Conservation (phyloP, 208 protist genomes). For the Leishmania gerbilli region DNA sequence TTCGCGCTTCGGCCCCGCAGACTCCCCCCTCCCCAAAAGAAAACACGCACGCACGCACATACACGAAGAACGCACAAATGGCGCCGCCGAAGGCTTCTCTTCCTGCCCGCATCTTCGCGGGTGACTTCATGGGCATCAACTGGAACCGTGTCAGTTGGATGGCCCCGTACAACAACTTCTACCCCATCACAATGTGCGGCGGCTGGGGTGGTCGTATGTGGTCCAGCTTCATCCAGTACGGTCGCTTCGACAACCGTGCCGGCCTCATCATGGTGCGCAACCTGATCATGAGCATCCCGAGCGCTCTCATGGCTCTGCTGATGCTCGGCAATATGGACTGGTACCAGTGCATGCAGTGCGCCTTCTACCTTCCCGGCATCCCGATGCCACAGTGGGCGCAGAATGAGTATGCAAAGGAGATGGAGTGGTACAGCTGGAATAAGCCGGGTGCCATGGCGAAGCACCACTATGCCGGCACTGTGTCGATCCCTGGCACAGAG, state of each 20-base stretch:
- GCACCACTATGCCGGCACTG: constrained; percentile 81
- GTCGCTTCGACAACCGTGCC: constrained; percentile 82
- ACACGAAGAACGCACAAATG: constrained; percentile 29
- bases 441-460: constrained; percentile 87
- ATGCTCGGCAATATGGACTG: constrained; percentile 87
- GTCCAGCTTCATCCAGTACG: constrained; percentile 88
- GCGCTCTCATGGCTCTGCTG: constrained; percentile 56
- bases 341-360: constrained; percentile 73
- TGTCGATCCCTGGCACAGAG: constrained; percentile 87
- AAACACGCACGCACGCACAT: too few relatives aligned
- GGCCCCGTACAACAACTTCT: constrained; percentile 91
- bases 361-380: constrained; percentile 50
- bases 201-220: constrained; percentile 82
- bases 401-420: constrained; percentile 70
- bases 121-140: constrained; percentile 87
- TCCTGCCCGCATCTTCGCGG: constrained; percentile 75
- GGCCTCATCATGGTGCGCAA: constrained; percentile 67
- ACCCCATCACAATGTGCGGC: constrained; percentile 86
- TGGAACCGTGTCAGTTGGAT: constrained; percentile 89
- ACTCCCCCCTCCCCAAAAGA: too few relatives aligned
- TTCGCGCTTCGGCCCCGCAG: neutral
- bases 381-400: constrained; percentile 70
- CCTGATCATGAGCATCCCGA: constrained; percentile 54
- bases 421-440: constrained; percentile 73
- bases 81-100: constrained; percentile 81